These are phyloP conservation scores for Exophiala aquamarina DNA, from an alignment of 2,329 filamentous ascomycete genomes.

Conservation along the genomic window DNA sequence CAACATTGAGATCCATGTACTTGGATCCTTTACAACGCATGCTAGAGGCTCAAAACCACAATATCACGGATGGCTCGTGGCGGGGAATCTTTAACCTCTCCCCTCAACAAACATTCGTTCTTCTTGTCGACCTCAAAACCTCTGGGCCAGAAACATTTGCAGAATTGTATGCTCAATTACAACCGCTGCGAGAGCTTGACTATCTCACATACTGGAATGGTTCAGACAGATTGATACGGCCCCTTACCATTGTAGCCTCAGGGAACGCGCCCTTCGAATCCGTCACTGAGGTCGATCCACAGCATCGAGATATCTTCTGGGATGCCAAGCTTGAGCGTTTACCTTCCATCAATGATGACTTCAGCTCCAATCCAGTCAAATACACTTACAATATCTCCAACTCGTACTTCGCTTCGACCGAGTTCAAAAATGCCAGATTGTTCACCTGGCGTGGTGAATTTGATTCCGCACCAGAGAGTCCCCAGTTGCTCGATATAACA, in stretches of 20 bases:
- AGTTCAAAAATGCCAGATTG: no score
- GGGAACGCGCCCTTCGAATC: conserved; percentile 52
- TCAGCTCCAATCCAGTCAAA: not conserved
- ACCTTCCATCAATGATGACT: conserved; percentile 28
- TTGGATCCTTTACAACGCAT: conserved; percentile 51
- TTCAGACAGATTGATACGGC: conserved; percentile 32
- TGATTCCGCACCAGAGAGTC: conserved; percentile 44
- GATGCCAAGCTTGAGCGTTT: conserved; percentile 48
- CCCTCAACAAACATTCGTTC: conserved; percentile 48
- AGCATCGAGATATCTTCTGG: conserved; percentile 55
- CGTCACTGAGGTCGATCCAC: conserved; percentile 26
- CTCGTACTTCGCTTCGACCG: conserved; percentile 56
- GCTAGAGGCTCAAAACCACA: conserved; percentile 49
- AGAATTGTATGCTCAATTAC: conserved; percentile 38
- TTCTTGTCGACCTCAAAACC: conserved; percentile 54
- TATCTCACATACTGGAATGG: conserved; percentile 54
- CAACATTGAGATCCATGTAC: conserved; percentile 53
- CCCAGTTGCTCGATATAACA: conserved; percentile 45
- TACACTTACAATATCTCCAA: conserved; percentile 47
- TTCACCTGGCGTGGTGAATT: no score
- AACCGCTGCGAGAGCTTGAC: conserved; percentile 46
- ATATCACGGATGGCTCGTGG: conserved; percentile 36
- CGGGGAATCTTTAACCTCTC: conserved; percentile 52
- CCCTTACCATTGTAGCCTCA: conserved; percentile 54
- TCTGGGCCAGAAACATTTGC: conserved; percentile 36